A percentile compares a stretch with the other conserved stretches of the same genome.
phyloP scores from a whole-genome alignment of 331 rosid genomes.

The Pyrus hybrid region DNA sequence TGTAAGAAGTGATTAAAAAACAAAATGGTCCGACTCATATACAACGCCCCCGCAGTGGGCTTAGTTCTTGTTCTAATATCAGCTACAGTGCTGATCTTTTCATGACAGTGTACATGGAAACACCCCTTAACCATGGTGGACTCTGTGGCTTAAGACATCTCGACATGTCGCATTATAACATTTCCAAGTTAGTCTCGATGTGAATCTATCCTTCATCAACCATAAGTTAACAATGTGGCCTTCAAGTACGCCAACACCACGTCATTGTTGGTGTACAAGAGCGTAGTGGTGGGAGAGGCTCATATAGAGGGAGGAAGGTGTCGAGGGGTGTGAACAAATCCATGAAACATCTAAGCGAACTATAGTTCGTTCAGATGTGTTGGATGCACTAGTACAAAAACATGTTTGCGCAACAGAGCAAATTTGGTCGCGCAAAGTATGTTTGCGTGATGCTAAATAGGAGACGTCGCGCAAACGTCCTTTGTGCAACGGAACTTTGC shows the following conservation, averaged over 20 bases:
- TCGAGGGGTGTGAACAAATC: neutral
- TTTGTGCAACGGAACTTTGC: too few species aligned
- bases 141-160: neutral
- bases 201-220: neutral
- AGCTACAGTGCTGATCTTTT: neutral
- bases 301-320: neutral
- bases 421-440: too few species aligned
- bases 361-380: neutral
- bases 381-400: too few species aligned
- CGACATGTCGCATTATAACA: neutral
- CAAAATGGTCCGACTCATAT: neutral
- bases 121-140: neutral
- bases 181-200: neutral
- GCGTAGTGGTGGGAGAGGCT: neutral
- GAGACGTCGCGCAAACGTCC: too few species aligned
- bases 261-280: neutral
- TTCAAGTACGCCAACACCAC: neutral
- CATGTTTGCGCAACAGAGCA: too few species aligned
- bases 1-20: neutral
- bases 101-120: neutral
- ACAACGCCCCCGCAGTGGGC: neutral
- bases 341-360: neutral
- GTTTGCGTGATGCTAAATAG: too few species aligned
- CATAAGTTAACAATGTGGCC: neutral
- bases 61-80: neutral